Percentiles rank a stretch among this genome's conserved stretches.
Evolutionary conservation across 768 basidiomycete genomes (phyloP).

Genomic region (Russula foetens): DNA sequence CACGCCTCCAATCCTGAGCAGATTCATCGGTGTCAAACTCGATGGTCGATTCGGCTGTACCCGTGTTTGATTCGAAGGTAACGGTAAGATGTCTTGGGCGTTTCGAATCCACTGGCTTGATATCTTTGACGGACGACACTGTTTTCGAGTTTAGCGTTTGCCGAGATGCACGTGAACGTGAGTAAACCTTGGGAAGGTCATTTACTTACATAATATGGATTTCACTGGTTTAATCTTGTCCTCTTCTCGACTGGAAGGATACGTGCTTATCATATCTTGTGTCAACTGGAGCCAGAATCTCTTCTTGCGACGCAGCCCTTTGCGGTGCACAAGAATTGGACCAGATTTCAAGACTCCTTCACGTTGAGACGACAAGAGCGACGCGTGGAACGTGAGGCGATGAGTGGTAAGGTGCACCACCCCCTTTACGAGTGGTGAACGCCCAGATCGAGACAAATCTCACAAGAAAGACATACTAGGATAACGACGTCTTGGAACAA

Average conservation of each 20-base stretch:
- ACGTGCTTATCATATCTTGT: constrained; percentile 51
- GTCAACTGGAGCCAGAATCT: constrained; percentile 58
- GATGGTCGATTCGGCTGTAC: constrained; percentile 24
- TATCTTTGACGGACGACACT: constrained; percentile 43
- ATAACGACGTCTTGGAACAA: constrained; percentile 42
- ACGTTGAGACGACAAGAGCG: constrained; percentile 37
- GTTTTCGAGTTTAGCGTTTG: background rate
- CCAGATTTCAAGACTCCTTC: constrained; percentile 42
- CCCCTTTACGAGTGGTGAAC: constrained; percentile 30
- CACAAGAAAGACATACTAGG: constrained; percentile 28
- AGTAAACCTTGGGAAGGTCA: background rate
- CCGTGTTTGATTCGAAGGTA: constrained; percentile 27
- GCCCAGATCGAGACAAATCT: constrained; percentile 6
- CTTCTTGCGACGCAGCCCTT: constrained; percentile 37
- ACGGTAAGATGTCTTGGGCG: constrained; percentile 36
- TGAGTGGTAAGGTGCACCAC: constrained; percentile 59
- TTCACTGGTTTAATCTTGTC: constrained; percentile 45
- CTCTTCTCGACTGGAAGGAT: constrained; percentile 45
- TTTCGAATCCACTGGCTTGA: constrained; percentile 37
- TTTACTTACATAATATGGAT: constrained; percentile 41
- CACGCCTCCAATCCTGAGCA: constrained; percentile 41
- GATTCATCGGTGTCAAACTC: constrained; percentile 57
- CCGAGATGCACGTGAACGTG: too few species aligned
- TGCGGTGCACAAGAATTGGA: constrained; percentile 39
- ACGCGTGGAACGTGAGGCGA: constrained; percentile 57